phyloP scores from a whole-genome alignment of 208 protist species.

The Sergeia podlipaevii region DNA sequence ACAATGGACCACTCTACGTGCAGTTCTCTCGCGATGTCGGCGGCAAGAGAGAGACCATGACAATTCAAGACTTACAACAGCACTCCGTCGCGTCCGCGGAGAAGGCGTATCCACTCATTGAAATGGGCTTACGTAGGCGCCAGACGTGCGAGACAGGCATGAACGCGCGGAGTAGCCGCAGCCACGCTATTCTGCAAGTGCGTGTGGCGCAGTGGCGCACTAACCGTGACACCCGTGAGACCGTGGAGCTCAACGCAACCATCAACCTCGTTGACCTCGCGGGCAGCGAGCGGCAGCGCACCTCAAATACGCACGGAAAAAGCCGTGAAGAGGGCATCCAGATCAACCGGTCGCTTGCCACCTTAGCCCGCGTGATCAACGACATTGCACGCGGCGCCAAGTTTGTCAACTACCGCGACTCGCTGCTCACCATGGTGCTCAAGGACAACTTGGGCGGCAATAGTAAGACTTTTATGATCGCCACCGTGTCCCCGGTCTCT shows the following conservation, averaged over 20 bases:
- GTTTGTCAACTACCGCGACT: conserved; percentile 93
- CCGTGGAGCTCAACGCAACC: conserved; percentile 55
- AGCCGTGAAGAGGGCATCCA: conserved; percentile 78
- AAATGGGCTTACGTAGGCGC: conserved; percentile 74
- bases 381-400: conserved; percentile 65
- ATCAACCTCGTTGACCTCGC: conserved; percentile 94
- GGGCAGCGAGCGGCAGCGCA: conserved; percentile 85
- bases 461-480: conserved; percentile 93
- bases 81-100: conserved; percentile 41
- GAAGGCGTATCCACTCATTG: conserved; percentile 64
- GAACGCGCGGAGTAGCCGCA: conserved; percentile 92
- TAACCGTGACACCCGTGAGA: conserved; percentile 51
- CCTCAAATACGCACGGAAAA: conserved; percentile 69
- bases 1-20: conserved; percentile 60
- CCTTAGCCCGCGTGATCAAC: conserved; percentile 84
- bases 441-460: conserved; percentile 86
- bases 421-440: conserved; percentile 92
- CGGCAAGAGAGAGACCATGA: conserved; percentile 58
- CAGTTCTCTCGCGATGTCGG: conserved; percentile 37
- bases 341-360: conserved; percentile 86
- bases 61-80: conserved; percentile 61
- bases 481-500: conserved; percentile 75
- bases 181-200: conserved; percentile 93
- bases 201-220: conserved; percentile 56
- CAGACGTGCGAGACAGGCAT: conserved; percentile 91